These are phyloP conservation scores for Podospora anserina DNA, from an alignment of 495 filamentous ascomycete species.

Conservation along the genomic window DNA sequence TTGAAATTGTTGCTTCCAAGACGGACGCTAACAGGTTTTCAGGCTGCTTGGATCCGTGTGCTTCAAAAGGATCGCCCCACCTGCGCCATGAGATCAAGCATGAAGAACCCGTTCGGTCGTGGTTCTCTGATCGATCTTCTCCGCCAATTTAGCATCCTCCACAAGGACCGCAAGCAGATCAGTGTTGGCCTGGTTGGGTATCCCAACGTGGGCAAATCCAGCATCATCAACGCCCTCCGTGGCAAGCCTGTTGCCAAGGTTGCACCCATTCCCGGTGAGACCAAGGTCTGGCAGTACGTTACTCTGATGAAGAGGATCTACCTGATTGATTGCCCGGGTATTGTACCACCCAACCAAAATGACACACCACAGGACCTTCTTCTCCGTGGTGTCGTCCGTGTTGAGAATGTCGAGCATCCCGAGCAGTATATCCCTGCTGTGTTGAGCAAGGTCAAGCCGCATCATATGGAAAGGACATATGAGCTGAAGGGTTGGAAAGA, in stretches of 20 bases:
- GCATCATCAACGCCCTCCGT: conserved; percentile 87
- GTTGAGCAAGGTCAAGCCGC: conserved; percentile 71
- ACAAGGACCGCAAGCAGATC: conserved; percentile 88
- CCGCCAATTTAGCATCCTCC: conserved; percentile 89
- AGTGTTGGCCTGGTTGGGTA: conserved; percentile 87
- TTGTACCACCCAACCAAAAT: conserved; percentile 81
- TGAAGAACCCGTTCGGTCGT: conserved; percentile 85
- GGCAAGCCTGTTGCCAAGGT: conserved; percentile 91
- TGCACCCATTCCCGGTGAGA: conserved; percentile 93
- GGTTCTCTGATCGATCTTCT: conserved; percentile 63
- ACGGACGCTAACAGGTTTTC: conserved; percentile 21
- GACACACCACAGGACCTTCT: conserved; percentile 86
- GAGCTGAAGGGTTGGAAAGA: conserved; percentile 72
- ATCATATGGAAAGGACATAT: conserved; percentile 91
- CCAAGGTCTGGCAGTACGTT: conserved; percentile 90
- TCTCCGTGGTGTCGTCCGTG: conserved; percentile 85
- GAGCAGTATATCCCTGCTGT: conserved; percentile 91
- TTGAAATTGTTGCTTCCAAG: conserved; percentile 6
- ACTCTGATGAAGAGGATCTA: conserved; percentile 97
- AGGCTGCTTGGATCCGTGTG: conserved; percentile 35
- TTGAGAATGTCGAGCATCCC: conserved; percentile 92
- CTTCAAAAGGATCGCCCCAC: conserved; percentile 73
- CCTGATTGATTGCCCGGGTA: conserved; percentile 93
- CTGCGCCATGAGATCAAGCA: conserved; percentile 85
- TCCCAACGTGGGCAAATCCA: conserved; percentile 73